Percentiles rank a stretch among this genome's conserved stretches.
Evolutionary conservation across 2,329 filamentous ascomycete genomes (phyloP).

Genomic region (Cytospora schulzeri): DNA sequence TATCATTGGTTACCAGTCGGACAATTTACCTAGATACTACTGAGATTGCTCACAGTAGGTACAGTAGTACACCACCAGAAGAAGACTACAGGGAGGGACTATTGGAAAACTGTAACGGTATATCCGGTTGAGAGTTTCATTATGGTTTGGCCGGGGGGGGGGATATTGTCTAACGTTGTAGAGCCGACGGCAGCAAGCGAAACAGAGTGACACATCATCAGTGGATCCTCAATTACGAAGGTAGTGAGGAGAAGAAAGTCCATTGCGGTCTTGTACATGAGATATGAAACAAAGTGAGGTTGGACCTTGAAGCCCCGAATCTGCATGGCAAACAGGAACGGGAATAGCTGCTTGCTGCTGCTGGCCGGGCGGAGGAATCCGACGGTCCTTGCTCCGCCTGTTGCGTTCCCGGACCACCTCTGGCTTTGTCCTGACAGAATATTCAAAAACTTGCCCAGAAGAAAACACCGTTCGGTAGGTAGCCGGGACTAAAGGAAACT

Average conservation of each 20-base stretch:
- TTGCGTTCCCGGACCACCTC: not conserved
- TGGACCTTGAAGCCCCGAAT: not conserved
- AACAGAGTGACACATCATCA: no score
- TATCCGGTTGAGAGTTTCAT: not conserved
- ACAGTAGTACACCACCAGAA: no score
- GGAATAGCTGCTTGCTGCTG: not conserved
- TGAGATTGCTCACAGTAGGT: not conserved
- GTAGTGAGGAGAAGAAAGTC: no score
- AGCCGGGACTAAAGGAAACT: slow-evolving; percentile 6
- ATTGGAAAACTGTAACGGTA: no score
- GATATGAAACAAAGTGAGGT: no score
- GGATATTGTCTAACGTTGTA: not conserved
- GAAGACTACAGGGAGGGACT: no score
- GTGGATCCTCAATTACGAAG: no score
- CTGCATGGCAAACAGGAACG: not conserved
- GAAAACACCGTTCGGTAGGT: slow-evolving; percentile 15
- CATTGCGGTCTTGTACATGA: no score
- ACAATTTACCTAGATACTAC: not conserved
- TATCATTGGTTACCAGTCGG: not conserved
- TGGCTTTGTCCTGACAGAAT: no score
- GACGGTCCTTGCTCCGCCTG: slow-evolving; percentile 1
- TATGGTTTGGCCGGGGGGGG: not conserved
- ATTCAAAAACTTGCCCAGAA: no score
- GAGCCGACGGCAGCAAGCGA: no score
- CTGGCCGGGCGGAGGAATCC: not conserved